Percentiles rank a stretch among this genome's conserved stretches.
Evolutionary conservation across 495 filamentous ascomycete genomes (phyloP).

Genomic region (Oleoguttula mirabilis): DNA sequence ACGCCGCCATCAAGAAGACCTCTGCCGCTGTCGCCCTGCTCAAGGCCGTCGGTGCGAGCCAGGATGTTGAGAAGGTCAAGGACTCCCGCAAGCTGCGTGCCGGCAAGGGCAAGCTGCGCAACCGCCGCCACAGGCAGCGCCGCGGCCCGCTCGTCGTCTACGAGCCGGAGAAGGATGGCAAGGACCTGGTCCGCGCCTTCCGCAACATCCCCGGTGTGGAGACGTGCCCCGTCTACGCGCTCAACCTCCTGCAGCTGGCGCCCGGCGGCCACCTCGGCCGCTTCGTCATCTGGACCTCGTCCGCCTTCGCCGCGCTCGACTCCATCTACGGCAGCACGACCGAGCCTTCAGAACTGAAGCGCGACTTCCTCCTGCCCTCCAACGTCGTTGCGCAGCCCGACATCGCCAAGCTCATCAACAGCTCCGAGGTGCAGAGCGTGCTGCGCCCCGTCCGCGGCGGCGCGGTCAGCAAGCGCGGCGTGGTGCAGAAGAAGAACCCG

Average conservation of each 20-base stretch:
- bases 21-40: conserved; percentile 75
- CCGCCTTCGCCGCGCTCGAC: conserved; percentile 91
- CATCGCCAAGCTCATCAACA: conserved; percentile 94
- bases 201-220: conserved; percentile 98
- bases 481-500: conserved; percentile 99
- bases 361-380: conserved; percentile 91
- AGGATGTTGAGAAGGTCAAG: conserved; percentile 88
- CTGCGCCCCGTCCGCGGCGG: conserved; percentile 80
- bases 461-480: conserved; percentile 73
- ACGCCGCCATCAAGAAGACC: conserved; percentile 70
- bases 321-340: conserved; percentile 88
- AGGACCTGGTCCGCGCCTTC: conserved; percentile 81
- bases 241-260: conserved; percentile 98
- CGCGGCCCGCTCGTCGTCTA: conserved; percentile 95
- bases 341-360: conserved; percentile 76
- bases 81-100: conserved; percentile 86
- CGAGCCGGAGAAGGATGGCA: conserved; percentile 84
- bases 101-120: conserved; percentile 94
- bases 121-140: conserved; percentile 89
- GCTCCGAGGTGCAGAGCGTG: conserved; percentile 90
- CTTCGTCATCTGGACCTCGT: conserved; percentile 97
- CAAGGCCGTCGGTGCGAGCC: conserved; percentile 75
- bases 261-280: conserved; percentile 97
- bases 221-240: conserved; percentile 83
- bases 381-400: conserved; percentile 84